phyloP scores from a whole-genome alignment of 306 rosid species.

The Canavalia gladiata region DNA sequence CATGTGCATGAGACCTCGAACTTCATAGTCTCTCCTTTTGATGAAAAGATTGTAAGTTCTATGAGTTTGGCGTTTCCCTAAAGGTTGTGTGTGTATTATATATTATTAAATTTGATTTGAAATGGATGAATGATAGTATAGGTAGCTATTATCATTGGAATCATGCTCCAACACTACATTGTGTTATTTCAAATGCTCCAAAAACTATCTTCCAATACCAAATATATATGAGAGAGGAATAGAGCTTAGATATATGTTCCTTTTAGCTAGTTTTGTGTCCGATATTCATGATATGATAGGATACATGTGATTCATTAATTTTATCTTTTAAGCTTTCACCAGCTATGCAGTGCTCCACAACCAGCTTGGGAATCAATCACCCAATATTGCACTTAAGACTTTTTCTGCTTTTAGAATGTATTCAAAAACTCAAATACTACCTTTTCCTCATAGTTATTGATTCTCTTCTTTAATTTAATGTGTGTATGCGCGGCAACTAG shows the following conservation, averaged over 20 bases:
- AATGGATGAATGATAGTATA: slow-evolving; percentile 46
- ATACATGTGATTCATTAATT: slow-evolving; percentile 47
- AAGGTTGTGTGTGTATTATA: slow-evolving; percentile 36
- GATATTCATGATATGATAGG: slow-evolving; percentile 63
- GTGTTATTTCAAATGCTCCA: slow-evolving; percentile 53
- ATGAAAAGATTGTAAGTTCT: slow-evolving; percentile 61
- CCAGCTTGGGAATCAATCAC: slow-evolving; percentile 58
- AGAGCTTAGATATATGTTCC: not conserved
- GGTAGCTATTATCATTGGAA: slow-evolving; percentile 49
- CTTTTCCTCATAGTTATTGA: not conserved
- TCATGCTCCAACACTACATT: slow-evolving; percentile 23
- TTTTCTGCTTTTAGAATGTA: slow-evolving; percentile 57
- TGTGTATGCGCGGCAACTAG: not conserved
- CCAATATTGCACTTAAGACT: slow-evolving; percentile 23
- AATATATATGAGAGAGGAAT: slow-evolving; percentile 37
- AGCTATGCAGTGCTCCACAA: slow-evolving; percentile 78
- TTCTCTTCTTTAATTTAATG: slow-evolving; percentile 10
- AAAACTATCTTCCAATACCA: slow-evolving; percentile 40
- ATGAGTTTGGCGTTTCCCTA: slow-evolving; percentile 63
- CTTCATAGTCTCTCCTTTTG: slow-evolving; percentile 71
- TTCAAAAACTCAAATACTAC: slow-evolving; percentile 26
- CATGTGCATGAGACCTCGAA: slow-evolving; percentile 73
- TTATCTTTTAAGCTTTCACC: slow-evolving; percentile 55
- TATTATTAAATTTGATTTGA: slow-evolving; percentile 48
- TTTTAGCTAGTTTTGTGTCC: slow-evolving; percentile 44